phyloP scores from a whole-genome alignment of 2,329 filamentous ascomycete species.

The Chaetomium globosum region DNA sequence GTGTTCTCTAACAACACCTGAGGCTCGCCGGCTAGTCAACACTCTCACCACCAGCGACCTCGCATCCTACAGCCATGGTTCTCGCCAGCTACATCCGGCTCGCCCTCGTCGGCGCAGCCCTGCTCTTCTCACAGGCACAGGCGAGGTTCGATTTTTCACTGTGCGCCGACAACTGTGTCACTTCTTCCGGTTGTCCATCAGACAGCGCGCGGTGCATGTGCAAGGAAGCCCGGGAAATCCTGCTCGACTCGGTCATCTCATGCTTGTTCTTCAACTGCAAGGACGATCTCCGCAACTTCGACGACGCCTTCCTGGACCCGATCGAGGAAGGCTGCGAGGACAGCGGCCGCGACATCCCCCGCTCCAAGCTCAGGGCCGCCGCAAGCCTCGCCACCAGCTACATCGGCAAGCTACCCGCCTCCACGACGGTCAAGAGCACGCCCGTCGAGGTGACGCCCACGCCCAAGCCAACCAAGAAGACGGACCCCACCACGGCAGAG shows the following conservation, averaged over 20 bases:
- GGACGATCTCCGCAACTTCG: constrained; percentile 38
- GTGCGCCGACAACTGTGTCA: constrained; percentile 45
- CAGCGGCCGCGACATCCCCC: constrained; percentile 39
- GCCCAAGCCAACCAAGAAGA: constrained; percentile 9
- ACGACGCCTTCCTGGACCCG: constrained; percentile 41
- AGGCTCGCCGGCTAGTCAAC: neutral
- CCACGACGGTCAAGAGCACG: constrained; percentile 28
- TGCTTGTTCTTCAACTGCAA: constrained; percentile 47
- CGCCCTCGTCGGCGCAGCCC: constrained; percentile 21
- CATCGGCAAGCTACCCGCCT: constrained; percentile 28
- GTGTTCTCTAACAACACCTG: neutral
- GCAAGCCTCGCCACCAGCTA: constrained; percentile 36
- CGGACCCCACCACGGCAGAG: neutral
- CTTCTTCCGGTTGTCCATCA: constrained; percentile 41
- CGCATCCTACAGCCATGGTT: constrained; percentile 19
- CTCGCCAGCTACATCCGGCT: constrained; percentile 20
- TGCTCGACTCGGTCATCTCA: constrained; percentile 45
- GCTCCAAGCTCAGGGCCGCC: constrained; percentile 41
- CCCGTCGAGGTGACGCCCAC: constrained; percentile 17
- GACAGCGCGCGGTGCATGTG: constrained; percentile 45
- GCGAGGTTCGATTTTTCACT: constrained; percentile 29
- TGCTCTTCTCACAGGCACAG: constrained; percentile 19
- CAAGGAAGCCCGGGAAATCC: constrained; percentile 40
- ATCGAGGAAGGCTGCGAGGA: constrained; percentile 43
- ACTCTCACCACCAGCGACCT: neutral